Evolutionary conservation across 2,329 filamentous ascomycete genomes (phyloP).

Genomic region (Colletotrichum neosansevieriae): DNA sequence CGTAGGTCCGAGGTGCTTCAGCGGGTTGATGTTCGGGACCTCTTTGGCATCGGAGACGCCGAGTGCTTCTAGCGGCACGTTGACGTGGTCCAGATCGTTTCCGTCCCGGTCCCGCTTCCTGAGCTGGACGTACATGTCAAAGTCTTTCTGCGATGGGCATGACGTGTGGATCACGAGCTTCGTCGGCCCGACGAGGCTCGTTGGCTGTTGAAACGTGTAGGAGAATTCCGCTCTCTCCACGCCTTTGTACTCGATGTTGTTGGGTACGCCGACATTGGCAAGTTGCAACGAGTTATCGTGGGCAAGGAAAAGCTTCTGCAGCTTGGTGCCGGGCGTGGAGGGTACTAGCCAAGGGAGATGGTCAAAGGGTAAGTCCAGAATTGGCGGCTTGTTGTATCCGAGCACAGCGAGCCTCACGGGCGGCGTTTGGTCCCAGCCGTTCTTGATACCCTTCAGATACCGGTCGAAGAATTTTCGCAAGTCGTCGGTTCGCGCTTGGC

Average conservation of each 20-base stretch:
- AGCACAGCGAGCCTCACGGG: slow-evolving; percentile 24
- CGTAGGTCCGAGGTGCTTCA: slow-evolving; percentile 19
- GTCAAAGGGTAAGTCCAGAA: slow-evolving; percentile 3
- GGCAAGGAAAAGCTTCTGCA: slow-evolving; percentile 2
- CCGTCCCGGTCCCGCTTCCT: slow-evolving; percentile 10
- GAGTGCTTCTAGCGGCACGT: slow-evolving; percentile 11
- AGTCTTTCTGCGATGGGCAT: slow-evolving; percentile 4
- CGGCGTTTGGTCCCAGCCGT: slow-evolving; percentile 42
- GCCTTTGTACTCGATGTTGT: neutral
- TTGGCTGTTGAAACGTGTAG: neutral
- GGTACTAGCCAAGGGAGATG: slow-evolving; percentile 6
- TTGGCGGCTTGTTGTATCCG: slow-evolving; percentile 10
- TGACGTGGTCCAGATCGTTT: slow-evolving; percentile 10
- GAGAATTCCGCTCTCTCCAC: neutral
- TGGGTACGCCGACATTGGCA: neutral
- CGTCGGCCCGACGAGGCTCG: slow-evolving; percentile 9
- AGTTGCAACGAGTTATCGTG: neutral
- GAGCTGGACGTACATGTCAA: slow-evolving; percentile 20
- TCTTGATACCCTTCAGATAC: slow-evolving; percentile 30
- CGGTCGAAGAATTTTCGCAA: slow-evolving; percentile 42
- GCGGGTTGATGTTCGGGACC: slow-evolving; percentile 17
- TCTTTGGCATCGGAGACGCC: neutral
- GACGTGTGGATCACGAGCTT: slow-evolving; percentile 15
- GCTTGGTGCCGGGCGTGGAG: neutral
- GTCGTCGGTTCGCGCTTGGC: slow-evolving; percentile 40